These are phyloP conservation scores for Chenopodium quinoa DNA, from an alignment of 148 eudicot genomes.

Conservation along the genomic window DNA sequence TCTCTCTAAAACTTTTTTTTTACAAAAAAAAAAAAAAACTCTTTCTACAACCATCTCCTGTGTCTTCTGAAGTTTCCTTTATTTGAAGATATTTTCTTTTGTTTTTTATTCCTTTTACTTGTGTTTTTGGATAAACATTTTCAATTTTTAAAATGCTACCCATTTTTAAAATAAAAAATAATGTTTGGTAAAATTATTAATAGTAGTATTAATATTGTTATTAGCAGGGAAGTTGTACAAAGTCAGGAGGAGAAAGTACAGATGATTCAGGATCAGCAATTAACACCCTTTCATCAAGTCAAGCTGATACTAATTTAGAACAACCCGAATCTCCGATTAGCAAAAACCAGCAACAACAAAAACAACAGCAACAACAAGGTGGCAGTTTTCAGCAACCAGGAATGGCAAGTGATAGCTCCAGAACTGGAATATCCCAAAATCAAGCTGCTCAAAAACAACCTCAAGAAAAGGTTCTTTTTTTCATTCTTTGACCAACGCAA, in stretches of 20 bases:
- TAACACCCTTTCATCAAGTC: constrained; percentile 59
- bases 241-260: constrained; percentile 58
- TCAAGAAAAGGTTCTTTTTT: constrained; percentile 57
- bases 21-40: background rate
- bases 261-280: constrained; percentile 84
- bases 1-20: background rate
- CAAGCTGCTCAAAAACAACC: constrained; percentile 46
- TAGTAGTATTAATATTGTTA: too few relatives aligned
- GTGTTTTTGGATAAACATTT: constrained; percentile 18
- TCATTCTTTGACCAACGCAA: background rate
- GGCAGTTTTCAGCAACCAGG: constrained; percentile 26
- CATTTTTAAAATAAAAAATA: background rate
- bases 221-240: constrained; percentile 68
- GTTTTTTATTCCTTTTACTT: constrained; percentile 8
- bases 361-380: constrained; percentile 23
- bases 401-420: constrained; percentile 48
- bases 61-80: constrained; percentile 21
- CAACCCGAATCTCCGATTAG: constrained; percentile 74
- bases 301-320: constrained; percentile 43
- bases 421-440: constrained; percentile 45
- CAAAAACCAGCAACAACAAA: constrained; percentile 33
- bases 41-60: constrained; percentile 25
- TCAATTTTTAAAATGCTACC: constrained; percentile 3
- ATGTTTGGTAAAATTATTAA: background rate
- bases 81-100: constrained; percentile 7